Percentiles rank a stretch among this genome's conserved stretches.
Conservation (phyloP, 345 rosid genomes). For the Bruguiera gymnorhiza region DNA sequence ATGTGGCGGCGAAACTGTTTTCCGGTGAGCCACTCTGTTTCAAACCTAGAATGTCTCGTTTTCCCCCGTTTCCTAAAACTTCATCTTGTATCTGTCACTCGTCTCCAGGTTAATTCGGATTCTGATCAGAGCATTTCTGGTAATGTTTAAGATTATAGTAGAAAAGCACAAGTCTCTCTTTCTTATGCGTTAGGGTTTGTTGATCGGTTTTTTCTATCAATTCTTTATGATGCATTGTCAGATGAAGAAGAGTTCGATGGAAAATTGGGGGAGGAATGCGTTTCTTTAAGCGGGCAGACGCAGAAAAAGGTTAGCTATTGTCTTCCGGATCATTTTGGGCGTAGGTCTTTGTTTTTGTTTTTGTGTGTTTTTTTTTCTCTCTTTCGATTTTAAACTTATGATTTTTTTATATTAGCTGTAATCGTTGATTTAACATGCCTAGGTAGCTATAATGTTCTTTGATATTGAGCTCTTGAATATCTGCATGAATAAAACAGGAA, state of each 20-base stretch:
- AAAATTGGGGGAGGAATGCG: constrained; percentile 34
- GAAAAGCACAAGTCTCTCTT: neutral
- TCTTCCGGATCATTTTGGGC: neutral
- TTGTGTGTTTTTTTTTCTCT: too few species aligned
- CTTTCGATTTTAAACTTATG: too few species aligned
- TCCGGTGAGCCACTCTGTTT: constrained; percentile 27
- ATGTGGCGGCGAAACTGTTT: constrained; percentile 59
- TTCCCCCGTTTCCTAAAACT: neutral
- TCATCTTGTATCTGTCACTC: neutral
- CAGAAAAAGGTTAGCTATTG: constrained; percentile 38
- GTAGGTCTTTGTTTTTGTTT: neutral
- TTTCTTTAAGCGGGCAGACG: constrained; percentile 30
- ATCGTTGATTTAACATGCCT: too few species aligned
- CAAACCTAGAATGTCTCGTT: neutral
- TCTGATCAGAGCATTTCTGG: constrained; percentile 79
- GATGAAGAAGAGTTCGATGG: constrained; percentile 54
- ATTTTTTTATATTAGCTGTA: too few species aligned
- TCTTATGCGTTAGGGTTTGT: neutral
- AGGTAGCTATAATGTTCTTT: too few species aligned
- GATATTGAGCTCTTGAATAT: neutral
- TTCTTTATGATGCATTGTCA: constrained; percentile 15
- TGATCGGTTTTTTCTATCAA: neutral
- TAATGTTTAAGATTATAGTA: constrained; percentile 20
- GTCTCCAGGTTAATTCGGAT: constrained; percentile 42
- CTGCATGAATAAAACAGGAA: constrained; percentile 36